A percentile compares a stretch with the other conserved stretches of the same genome.
Conservation (phyloP, 441 rosid species). For the Sinapis alba region DNA sequence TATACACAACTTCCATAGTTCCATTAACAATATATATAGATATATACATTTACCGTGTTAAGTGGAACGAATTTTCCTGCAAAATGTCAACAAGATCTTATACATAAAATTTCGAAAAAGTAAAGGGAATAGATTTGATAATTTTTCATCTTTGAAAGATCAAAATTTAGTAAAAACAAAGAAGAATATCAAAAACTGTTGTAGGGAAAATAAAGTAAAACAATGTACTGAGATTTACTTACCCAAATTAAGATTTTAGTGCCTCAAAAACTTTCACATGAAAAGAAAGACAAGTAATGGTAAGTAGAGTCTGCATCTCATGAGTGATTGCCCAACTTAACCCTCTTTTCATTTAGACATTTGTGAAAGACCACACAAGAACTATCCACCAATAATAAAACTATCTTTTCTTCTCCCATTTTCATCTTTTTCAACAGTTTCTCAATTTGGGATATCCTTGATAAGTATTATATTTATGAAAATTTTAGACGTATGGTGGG, state of each 20-base stretch:
- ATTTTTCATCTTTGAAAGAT: conserved; percentile 20
- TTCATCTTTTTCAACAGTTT: background rate
- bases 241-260: conserved; percentile 27
- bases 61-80: conserved; percentile 19
- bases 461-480: conserved; percentile 26
- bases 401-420: background rate
- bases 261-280: conserved; percentile 42
- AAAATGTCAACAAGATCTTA: background rate
- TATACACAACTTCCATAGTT: background rate
- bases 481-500: conserved; percentile 26
- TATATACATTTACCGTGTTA: background rate
- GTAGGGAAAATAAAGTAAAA: background rate
- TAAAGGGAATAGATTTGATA: background rate
- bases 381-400: conserved; percentile 25
- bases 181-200: conserved; percentile 12
- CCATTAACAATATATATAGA: background rate
- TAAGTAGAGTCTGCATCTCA: conserved; percentile 56
- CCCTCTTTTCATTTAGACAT: conserved; percentile 45
- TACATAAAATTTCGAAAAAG: conserved; percentile 2
- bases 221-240: background rate
- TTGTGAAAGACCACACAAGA: conserved; percentile 45
- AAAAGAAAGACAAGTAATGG: conserved; percentile 44
- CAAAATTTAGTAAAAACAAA: conserved; percentile 28
- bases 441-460: conserved; percentile 31
- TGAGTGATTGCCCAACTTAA: conserved; percentile 57